Percentiles rank a stretch among this genome's conserved stretches.
Conservation (phyloP, 495 filamentous ascomycete species). For the Xylaria acuta region DNA sequence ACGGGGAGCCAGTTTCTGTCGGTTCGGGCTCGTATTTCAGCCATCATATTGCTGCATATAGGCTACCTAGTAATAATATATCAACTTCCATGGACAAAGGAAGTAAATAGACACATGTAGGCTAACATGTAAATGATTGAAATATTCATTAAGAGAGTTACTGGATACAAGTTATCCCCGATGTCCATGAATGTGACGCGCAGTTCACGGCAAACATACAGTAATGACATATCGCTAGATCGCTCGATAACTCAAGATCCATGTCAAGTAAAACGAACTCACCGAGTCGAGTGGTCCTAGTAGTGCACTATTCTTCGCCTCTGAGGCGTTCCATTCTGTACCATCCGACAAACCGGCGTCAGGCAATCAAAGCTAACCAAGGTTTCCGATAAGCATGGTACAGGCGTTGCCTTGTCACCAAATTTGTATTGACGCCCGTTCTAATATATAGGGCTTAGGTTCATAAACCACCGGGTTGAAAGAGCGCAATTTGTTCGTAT, state of each 20-base stretch:
- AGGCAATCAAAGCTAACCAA: not conserved
- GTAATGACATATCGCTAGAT: not conserved
- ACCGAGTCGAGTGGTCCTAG: not conserved
- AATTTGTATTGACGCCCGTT: not conserved
- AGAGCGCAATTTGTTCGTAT: no score
- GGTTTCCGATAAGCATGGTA: not conserved
- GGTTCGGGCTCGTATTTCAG: not conserved
- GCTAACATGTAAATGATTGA: not conserved
- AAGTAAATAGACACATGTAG: not conserved
- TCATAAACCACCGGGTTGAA: no score
- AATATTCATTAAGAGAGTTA: not conserved
- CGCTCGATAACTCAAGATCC: not conserved
- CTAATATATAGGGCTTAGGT: not conserved
- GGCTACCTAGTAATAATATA: not conserved
- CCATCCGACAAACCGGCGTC: not conserved
- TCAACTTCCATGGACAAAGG: not conserved
- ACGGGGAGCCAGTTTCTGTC: not conserved
- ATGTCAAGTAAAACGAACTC: not conserved
- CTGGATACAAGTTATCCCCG: not conserved
- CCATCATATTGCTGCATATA: not conserved
- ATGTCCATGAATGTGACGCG: not conserved
- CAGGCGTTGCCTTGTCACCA: not conserved
- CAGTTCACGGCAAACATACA: not conserved
- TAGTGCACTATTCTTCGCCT: not conserved
- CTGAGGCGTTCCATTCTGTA: not conserved